These are phyloP conservation scores for Phyllosticta citribraziliensis DNA, from an alignment of 2,329 filamentous ascomycete species.

Conservation along the genomic window DNA sequence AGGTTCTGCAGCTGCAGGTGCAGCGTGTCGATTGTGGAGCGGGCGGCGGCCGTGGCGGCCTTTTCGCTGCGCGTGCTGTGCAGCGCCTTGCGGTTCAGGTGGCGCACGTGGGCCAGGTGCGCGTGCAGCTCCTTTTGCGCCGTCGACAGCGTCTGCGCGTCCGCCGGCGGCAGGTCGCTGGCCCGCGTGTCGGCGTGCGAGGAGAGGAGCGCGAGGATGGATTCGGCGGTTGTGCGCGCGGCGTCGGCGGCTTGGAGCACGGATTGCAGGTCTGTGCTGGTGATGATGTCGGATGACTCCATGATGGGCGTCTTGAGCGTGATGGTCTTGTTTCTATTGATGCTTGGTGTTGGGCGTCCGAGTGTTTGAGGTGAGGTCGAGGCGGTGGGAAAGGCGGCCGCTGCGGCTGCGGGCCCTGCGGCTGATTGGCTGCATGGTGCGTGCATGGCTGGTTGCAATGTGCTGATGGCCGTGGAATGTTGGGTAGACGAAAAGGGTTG, in stretches of 20 bases:
- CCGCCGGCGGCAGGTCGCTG: constrained; percentile 33
- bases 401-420: background rate
- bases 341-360: background rate
- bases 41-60: constrained; percentile 70
- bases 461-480: background rate
- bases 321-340: background rate
- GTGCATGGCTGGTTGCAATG: background rate
- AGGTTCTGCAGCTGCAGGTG: constrained; percentile 92
- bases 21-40: constrained; percentile 82
- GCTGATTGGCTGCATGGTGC: background rate
- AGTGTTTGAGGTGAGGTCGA: background rate
- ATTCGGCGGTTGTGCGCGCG: constrained; percentile 61
- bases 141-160: constrained; percentile 53
- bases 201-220: constrained; percentile 47
- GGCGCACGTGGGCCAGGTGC: constrained; percentile 49
- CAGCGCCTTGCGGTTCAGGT: constrained; percentile 72
- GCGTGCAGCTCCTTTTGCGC: constrained; percentile 74
- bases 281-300: constrained; percentile 39
- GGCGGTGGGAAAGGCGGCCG: background rate
- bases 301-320: background rate
- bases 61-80: constrained; percentile 80
- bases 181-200: constrained; percentile 30
- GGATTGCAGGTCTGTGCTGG: constrained; percentile 54
- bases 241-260: constrained; percentile 65
- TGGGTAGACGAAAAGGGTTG: background rate